These are phyloP conservation scores for Moesziomyces aphidis DNA, from an alignment of 1,284 basidiomycete species.

Conservation along the genomic window DNA sequence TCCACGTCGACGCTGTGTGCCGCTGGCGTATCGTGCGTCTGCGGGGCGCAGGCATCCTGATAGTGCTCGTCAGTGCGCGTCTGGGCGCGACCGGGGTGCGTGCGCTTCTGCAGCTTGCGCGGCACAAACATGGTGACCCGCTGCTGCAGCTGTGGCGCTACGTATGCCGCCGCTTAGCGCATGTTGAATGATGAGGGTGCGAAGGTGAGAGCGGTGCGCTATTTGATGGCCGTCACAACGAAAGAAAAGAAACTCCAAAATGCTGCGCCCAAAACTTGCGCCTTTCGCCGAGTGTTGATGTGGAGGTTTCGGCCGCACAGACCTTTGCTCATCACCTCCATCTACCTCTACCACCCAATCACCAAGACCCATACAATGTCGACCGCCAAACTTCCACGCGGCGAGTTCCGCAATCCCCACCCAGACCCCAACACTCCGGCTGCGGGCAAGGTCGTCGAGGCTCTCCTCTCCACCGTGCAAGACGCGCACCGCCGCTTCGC, in stretches of 20 bases:
- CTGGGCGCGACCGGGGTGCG: conserved; percentile 1
- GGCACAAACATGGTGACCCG: conserved; percentile 24
- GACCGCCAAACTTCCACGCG: conserved; percentile 11
- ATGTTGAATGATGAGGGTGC: not conserved
- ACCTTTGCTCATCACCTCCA: conserved; percentile 2
- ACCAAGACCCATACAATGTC: not conserved
- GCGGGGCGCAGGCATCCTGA: not conserved
- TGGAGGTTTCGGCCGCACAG: not conserved
- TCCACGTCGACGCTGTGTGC: not conserved
- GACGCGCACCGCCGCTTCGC: conserved; percentile 15
- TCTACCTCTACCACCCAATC: too few relatives aligned
- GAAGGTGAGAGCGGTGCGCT: not conserved
- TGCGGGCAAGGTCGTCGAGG: conserved; percentile 16
- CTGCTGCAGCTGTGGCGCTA: too few relatives aligned
- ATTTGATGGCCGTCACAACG: not conserved
- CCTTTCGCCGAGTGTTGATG: not conserved
- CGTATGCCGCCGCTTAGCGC: not conserved
- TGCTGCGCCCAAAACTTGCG: not conserved
- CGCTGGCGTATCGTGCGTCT: too few relatives aligned
- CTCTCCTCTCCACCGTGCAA: conserved; percentile 18
- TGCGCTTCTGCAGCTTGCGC: conserved; percentile 30
- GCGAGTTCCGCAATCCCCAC: conserved; percentile 23
- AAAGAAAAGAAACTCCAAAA: not conserved
- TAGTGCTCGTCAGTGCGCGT: not conserved
- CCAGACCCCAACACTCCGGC: conserved; percentile 15